These are phyloP conservation scores for Pichia eremophila DNA, from an alignment of 805 yeast species.

Conservation along the genomic window DNA sequence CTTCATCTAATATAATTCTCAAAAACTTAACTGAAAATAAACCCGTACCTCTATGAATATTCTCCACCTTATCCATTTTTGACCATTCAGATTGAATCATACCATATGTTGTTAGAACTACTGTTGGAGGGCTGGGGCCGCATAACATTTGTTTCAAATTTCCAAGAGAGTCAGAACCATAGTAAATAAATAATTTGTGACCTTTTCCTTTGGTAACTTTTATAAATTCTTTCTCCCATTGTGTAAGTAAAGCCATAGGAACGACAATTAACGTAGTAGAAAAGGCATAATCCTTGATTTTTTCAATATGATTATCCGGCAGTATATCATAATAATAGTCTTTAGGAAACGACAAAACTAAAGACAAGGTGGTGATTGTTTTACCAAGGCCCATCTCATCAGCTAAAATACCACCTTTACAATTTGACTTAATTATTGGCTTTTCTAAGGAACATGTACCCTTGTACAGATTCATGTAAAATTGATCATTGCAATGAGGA, in stretches of 20 bases:
- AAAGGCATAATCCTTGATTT: conserved; percentile 42
- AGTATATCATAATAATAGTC: conserved; percentile 28
- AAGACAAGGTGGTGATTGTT: conserved; percentile 72
- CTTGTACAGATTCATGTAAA: conserved; percentile 70
- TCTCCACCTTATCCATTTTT: conserved; percentile 27
- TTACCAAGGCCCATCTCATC: conserved; percentile 98
- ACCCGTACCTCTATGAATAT: conserved; percentile 33
- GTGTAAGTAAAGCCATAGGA: conserved; percentile 85
- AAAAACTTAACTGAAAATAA: conserved; percentile 65
- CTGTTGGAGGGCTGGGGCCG: conserved; percentile 44
- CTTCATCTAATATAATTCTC: conserved; percentile 73
- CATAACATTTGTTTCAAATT: conserved; percentile 42
- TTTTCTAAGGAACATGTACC: conserved; percentile 66
- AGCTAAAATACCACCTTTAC: conserved; percentile 81
- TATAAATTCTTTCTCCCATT: conserved; percentile 79
- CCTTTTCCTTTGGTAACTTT: conserved; percentile 41
- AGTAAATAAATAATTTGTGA: conserved; percentile 50
- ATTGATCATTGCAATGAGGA: conserved; percentile 18
- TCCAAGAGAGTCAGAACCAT: conserved; percentile 53
- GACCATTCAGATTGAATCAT: conserved; percentile 72
- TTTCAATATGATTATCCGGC: conserved; percentile 6
- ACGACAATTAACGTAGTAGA: conserved; percentile 71
- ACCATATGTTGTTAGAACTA: conserved; percentile 81
- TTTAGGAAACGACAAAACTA: conserved; percentile 55
- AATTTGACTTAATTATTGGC: conserved; percentile 53